Conservation (phyloP, 2,329 filamentous ascomycete species). For the Curvularia eragrostidis region DNA sequence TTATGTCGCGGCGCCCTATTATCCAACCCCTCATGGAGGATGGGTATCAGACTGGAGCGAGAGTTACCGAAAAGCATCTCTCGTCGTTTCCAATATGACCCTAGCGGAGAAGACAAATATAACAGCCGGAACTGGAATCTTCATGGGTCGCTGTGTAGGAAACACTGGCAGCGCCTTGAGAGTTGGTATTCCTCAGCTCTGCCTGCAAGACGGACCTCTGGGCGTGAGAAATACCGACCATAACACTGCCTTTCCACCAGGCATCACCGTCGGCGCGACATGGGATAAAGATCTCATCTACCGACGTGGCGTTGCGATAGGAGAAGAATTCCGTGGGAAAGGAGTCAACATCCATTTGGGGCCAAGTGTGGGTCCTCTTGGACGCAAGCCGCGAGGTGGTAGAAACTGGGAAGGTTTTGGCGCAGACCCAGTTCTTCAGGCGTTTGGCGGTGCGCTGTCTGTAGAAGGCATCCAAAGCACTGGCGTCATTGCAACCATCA, state of each 20-base stretch:
- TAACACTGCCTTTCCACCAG: constrained; percentile 77
- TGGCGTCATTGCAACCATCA: constrained; percentile 73
- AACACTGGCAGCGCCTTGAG: constrained; percentile 75
- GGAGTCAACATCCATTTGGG: constrained; percentile 75
- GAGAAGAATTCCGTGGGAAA: constrained; percentile 75
- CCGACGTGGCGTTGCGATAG: constrained; percentile 70
- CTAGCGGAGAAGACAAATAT: constrained; percentile 82
- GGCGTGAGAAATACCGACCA: constrained; percentile 77
- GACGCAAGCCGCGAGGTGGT: constrained; percentile 67
- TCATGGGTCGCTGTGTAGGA: constrained; percentile 75
- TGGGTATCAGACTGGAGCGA: constrained; percentile 72
- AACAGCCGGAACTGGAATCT: constrained; percentile 73
- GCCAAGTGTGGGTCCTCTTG: constrained; percentile 73
- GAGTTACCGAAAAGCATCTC: constrained; percentile 73
- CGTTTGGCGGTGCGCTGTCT: constrained; percentile 76
- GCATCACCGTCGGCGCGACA: constrained; percentile 78
- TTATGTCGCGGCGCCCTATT: constrained; percentile 64
- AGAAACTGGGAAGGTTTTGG: constrained; percentile 80
- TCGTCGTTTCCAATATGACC: constrained; percentile 76
- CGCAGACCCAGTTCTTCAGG: constrained; percentile 72
- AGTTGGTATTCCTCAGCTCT: constrained; percentile 73
- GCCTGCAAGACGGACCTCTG: constrained; percentile 69
- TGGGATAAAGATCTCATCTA: constrained; percentile 77
- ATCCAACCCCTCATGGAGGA: constrained; percentile 76
- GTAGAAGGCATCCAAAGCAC: constrained; percentile 75